Conservation (phyloP, 768 basidiomycete genomes). For the Pleurotus pulmonarius region DNA sequence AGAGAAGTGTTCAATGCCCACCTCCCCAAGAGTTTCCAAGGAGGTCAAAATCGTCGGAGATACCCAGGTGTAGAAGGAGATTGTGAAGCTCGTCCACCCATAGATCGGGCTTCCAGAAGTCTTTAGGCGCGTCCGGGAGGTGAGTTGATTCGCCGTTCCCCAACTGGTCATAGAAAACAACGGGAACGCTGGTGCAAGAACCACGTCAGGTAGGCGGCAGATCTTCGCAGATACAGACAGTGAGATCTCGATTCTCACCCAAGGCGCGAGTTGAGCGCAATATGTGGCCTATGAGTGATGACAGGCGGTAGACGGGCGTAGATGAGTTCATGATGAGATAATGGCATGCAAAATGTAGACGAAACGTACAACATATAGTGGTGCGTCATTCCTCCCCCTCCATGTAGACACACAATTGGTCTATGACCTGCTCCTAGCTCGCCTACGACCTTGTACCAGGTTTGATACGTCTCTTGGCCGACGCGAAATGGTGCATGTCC, state of each 20-base stretch:
- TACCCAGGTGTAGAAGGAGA: slow-evolving; percentile 36
- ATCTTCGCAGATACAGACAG: not conserved
- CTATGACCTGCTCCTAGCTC: slow-evolving; percentile 24
- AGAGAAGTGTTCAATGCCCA: not conserved
- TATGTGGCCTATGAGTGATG: not conserved
- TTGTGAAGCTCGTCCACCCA: slow-evolving; percentile 55
- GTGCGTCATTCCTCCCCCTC: slow-evolving; percentile 35
- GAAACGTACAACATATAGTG: slow-evolving; percentile 7
- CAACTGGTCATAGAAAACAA: slow-evolving; percentile 51
- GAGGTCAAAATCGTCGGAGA: slow-evolving; percentile 37
- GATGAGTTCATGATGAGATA: no score
- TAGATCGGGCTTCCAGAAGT: slow-evolving; percentile 45
- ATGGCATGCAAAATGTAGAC: no score
- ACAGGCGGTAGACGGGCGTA: no score
- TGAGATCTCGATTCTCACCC: not conserved
- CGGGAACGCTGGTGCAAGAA: slow-evolving; percentile 17
- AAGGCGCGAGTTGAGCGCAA: not conserved
- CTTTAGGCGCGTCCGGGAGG: slow-evolving; percentile 26
- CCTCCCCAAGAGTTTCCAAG: slow-evolving; percentile 56
- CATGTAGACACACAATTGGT: slow-evolving; percentile 42
- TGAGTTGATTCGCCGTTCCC: slow-evolving; percentile 44
- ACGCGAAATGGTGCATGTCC: slow-evolving; percentile 4
- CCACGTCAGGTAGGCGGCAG: not conserved
- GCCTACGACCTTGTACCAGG: slow-evolving; percentile 43
- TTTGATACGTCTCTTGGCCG: slow-evolving; percentile 25